Evolutionary conservation across 345 rosid genomes (phyloP), one percentile per base, ranked within the genome.

Genomic region (Salix arbutifolia): DNA sequence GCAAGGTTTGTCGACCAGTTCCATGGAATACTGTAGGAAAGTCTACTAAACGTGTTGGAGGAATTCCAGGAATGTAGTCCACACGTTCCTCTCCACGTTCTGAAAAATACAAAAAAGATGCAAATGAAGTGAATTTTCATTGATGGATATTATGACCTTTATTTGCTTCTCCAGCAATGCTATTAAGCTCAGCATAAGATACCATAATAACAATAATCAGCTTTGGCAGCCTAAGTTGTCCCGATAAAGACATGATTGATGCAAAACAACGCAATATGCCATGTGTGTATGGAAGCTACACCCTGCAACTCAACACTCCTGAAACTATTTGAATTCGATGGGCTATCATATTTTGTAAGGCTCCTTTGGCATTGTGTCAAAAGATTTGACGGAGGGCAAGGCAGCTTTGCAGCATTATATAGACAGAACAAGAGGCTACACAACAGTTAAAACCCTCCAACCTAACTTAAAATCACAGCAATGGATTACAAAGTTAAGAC

Each of bases 31-130:
- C 12, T 3, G 77, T 76, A 0, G 83, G 80, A 46, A 81, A 19
- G 70, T 87, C 88, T 38, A 75, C 28, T 7, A 83, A 4, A n/a
- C 83, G 83, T 0, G 77, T 73, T 42, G 76, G 50, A n/a, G 77
- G 76, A 78, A 78, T 35, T 38, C 89, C 85, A 0, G 86, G 85
- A 17, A 87, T 82, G 69, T 83, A 70, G 31, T 88, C 87, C 42
- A 84, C 83, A 33, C 73, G 78, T 42, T 85, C 89, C 74, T 80
- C 73, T 38, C 72, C 76, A 66, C 69, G 21, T 53, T 80, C 79
- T 71, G 52, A 16, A 33, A 18, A 18, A 21, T 8, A 33, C 8
- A 65, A 42, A 11, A 64, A 16, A 44, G 17, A 13, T 44, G 50
- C 17, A 44, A 44, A 44, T 44, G 50, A 44, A 44, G 17, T 44